Conservation (phyloP, 1,139 yeast genomes). For the Geotrichum klebahnii region DNA sequence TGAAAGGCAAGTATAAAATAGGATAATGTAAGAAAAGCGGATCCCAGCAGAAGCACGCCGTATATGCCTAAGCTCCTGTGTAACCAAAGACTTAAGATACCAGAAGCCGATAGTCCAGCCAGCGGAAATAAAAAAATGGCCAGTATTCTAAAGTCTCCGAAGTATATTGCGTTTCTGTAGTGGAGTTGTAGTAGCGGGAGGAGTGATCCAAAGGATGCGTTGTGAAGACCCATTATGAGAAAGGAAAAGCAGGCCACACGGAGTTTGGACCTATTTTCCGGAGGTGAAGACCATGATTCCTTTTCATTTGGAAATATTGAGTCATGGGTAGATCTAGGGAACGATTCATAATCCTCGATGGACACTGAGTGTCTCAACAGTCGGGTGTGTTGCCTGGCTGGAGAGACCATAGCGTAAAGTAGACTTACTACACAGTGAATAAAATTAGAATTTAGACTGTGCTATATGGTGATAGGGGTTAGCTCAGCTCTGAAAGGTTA, state of each 20-base stretch:
- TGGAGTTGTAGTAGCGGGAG: slow-evolving; percentile 45
- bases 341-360: slow-evolving; percentile 18
- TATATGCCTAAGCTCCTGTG: slow-evolving; percentile 45
- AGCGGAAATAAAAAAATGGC: slow-evolving; percentile 29
- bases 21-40: slow-evolving; percentile 35
- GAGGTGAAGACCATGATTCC: slow-evolving; percentile 19
- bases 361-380: slow-evolving; percentile 13
- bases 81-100: slow-evolving; percentile 35
- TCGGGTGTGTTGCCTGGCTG: background rate
- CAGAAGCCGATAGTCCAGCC: slow-evolving; percentile 39
- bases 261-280: slow-evolving; percentile 22
- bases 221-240: slow-evolving; percentile 40
- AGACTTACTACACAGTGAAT: too few relatives aligned
- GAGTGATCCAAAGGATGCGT: slow-evolving; percentile 50
- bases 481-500: too few relatives aligned
- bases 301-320: slow-evolving; percentile 17
- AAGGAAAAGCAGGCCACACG: slow-evolving; percentile 31
- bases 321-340: slow-evolving; percentile 15
- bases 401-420: background rate
- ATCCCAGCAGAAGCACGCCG: slow-evolving; percentile 42
- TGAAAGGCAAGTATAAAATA: slow-evolving; percentile 45
- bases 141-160: slow-evolving; percentile 12
- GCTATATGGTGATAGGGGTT: too few relatives aligned
- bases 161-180: slow-evolving; percentile 18
- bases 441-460: too few relatives aligned